Base-by-base conservation (phyloP, 805 yeast genomes). In the Ogataea pilisensis region DNA sequence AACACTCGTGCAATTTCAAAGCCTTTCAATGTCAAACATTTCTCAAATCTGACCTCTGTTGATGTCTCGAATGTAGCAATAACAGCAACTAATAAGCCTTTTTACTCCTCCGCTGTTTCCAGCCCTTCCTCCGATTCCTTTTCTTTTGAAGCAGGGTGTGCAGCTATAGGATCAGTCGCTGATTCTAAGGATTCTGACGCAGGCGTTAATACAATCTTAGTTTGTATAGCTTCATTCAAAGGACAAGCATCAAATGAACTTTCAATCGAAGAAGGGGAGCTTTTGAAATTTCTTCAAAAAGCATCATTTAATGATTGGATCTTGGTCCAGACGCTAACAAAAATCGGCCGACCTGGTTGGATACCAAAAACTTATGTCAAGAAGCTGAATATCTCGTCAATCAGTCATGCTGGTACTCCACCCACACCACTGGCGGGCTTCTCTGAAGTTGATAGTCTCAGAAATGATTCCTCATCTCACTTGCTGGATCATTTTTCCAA, bases 261-360 rank as follows among this genome's bases (percentile, higher is more conserved):
- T 7, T 49, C 70, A 1, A 64, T 75, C 1, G 55, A 59, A 2
- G 69, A 68, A 30, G 82, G 82, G 11, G 82, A 76, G 44, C 69
- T 75, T 14, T 57, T 78, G 21, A 77, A 74, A 50, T 55, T 78
- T 17, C 45, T 76, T 5, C 72, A 72, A 38, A 57, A 72, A 31
- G 66, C 64, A 31, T 72, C 40, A 1, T 24, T 72, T 1, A 69
- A 72, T 49, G 83, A 81, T 2, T 76, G 81, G 80, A 55, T 77
- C 2, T 54, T 75, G 32, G 83, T 75, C 8, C 76, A 76, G 53
- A 71, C 75, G n/a, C 67, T 78, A 26, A 75, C 73, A 31, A 64
- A 69, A 43, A 42, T 74, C 24, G 56, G 64, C 4, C 57, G 54
- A 4, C 70, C 75, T 1, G 82, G 82, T 1, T 58, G 77, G 41